Conservation (phyloP, 306 rosid species). For the Sphenostylis stenocarpa region DNA sequence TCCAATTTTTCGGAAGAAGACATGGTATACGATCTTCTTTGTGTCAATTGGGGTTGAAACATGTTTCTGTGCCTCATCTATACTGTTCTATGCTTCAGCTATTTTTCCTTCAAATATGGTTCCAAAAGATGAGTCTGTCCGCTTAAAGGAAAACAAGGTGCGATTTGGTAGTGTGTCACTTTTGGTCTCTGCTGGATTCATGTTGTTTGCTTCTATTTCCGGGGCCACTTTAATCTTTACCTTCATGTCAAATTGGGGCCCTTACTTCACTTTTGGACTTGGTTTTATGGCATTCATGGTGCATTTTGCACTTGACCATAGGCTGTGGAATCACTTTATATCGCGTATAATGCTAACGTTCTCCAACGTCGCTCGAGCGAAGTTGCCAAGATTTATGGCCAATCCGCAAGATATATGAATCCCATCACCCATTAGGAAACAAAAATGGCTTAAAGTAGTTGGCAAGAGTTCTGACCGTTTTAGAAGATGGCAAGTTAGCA, state of each 20-base stretch:
- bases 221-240: neutral
- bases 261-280: neutral
- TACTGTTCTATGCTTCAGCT: neutral
- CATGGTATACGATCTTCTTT: neutral
- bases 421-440: neutral
- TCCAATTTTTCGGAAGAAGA: neutral
- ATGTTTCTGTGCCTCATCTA: neutral
- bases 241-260: neutral
- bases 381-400: neutral
- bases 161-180: neutral
- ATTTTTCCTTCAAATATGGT: neutral
- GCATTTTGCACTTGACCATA: neutral
- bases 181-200: neutral
- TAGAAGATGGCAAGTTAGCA: too few species aligned
- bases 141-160: neutral
- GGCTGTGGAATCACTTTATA: neutral
- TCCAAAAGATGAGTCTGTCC: neutral
- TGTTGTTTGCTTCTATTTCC: neutral
- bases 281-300: neutral
- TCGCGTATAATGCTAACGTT: neutral
- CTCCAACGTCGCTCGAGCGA: neutral
- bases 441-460: neutral
- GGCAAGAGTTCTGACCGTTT: neutral
- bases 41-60: neutral
- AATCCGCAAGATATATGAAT: neutral